Evolutionary conservation across 768 basidiomycete species (phyloP).

Genomic region (Multifurca ochricompacta): DNA sequence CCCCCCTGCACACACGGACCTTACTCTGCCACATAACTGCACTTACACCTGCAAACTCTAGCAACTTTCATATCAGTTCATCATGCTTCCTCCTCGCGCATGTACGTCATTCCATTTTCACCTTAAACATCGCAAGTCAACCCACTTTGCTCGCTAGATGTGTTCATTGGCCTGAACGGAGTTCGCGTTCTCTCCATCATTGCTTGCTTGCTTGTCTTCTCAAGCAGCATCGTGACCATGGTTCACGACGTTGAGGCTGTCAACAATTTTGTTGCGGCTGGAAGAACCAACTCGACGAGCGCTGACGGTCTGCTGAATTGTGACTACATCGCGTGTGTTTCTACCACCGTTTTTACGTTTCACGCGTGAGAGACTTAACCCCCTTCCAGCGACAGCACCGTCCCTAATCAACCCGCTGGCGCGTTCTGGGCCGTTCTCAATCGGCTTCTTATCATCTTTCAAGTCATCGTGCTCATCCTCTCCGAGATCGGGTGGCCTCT

Average conservation of each 20-base stretch:
- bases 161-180: constrained; percentile 20
- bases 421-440: constrained; percentile 89
- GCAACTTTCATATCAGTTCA: not conserved
- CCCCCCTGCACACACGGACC: not conserved
- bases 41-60: not conserved
- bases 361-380: not conserved
- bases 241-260: constrained; percentile 20
- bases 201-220: constrained; percentile 17
- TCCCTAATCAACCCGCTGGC: constrained; percentile 87
- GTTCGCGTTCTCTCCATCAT: constrained; percentile 17
- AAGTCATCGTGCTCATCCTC: constrained; percentile 69
- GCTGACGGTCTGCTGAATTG: constrained; percentile 7
- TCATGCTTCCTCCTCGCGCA: constrained; percentile 21
- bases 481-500: constrained; percentile 81
- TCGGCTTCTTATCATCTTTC: constrained; percentile 78
- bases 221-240: constrained; percentile 20
- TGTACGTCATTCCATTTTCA: constrained; percentile 9
- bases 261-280: constrained; percentile 10
- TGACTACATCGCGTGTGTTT: constrained; percentile 14
- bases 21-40: not conserved
- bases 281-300: constrained; percentile 15
- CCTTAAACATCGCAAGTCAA: not conserved
- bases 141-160: constrained; percentile 2
- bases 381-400: constrained; percentile 56
- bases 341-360: not conserved